phyloP scores from a whole-genome alignment of 306 rosid species.

The Phaseolus lunatus region DNA sequence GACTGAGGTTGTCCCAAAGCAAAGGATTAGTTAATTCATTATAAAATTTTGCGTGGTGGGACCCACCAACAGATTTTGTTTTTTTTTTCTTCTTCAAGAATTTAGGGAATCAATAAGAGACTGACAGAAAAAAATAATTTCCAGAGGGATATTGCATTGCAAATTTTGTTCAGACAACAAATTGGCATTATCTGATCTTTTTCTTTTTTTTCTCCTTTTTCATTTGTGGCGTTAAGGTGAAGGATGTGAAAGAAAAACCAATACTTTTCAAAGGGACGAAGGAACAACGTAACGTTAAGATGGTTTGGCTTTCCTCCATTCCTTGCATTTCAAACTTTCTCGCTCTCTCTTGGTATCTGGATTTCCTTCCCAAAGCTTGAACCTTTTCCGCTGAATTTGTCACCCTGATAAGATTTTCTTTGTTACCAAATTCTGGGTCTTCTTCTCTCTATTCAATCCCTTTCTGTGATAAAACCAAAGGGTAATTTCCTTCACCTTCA shows the following conservation, averaged over 20 bases:
- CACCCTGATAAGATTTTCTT: conserved; percentile 55
- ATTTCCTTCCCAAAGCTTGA: conserved; percentile 46
- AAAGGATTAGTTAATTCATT: background rate
- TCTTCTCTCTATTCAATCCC: background rate
- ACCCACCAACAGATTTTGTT: conserved; percentile 16
- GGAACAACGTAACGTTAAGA: conserved; percentile 30
- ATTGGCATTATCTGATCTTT: conserved; percentile 33
- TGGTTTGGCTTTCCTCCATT: conserved; percentile 43
- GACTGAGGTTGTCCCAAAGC: background rate
- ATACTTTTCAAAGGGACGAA: conserved; percentile 43
- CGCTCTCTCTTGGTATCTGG: conserved; percentile 35
- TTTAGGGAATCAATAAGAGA: conserved; percentile 1
- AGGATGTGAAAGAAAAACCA: conserved; percentile 48
- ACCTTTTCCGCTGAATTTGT: conserved; percentile 42
- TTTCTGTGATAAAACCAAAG: conserved; percentile 34
- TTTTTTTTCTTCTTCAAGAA: background rate
- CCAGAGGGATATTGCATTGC: conserved; percentile 24
- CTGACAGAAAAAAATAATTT: conserved; percentile 3
- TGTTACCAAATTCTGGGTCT: conserved; percentile 15
- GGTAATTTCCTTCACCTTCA: background rate
- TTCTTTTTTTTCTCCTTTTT: background rate
- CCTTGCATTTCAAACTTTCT: conserved; percentile 12
- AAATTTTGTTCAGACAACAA: conserved; percentile 40
- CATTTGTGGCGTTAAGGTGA: conserved; percentile 72
- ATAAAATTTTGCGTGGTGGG: conserved; percentile 5